Conservation (phyloP, 192 early-diverging fungal genomes). For the Coemansia sp. region DNA sequence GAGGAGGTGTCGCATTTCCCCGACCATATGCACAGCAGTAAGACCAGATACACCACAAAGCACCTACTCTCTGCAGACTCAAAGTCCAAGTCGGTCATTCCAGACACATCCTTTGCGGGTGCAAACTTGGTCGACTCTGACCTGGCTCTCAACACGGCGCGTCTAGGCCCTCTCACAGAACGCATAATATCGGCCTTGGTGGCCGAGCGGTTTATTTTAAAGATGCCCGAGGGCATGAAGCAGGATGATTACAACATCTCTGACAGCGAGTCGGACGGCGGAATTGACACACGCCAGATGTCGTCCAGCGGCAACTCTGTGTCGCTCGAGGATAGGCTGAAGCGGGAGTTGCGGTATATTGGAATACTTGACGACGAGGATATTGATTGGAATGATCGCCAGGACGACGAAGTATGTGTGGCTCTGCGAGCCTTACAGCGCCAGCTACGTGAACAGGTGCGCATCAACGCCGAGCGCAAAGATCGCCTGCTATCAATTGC, state of each 20-base stretch:
- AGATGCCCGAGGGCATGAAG: background rate
- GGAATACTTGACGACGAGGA: constrained; percentile 79
- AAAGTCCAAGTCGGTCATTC: background rate
- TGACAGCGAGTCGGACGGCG: constrained; percentile 5
- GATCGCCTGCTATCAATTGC: constrained; percentile 63
- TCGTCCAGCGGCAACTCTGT: constrained; percentile 52
- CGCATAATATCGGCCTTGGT: constrained; percentile 67
- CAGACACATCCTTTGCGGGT: background rate
- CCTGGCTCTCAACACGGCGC: constrained; percentile 56
- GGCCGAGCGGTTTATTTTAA: constrained; percentile 57
- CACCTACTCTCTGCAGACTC: constrained; percentile 14
- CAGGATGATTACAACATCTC: background rate
- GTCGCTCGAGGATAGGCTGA: constrained; percentile 77
- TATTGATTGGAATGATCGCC: constrained; percentile 63
- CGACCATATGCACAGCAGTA: constrained; percentile 36
- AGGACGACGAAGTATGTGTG: constrained; percentile 73
- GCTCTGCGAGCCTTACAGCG: constrained; percentile 66
- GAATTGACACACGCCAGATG: constrained; percentile 9
- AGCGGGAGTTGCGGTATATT: constrained; percentile 76
- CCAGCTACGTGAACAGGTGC: constrained; percentile 66
- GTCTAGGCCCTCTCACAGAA: constrained; percentile 73
- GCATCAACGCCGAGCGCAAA: constrained; percentile 66
- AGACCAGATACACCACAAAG: constrained; percentile 26
- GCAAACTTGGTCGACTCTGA: constrained; percentile 51
- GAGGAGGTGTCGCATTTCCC: constrained; percentile 62